Evolutionary conservation across 1,284 basidiomycete genomes (phyloP).

Genomic region (Cutaneotrichosporon curvatum): DNA sequence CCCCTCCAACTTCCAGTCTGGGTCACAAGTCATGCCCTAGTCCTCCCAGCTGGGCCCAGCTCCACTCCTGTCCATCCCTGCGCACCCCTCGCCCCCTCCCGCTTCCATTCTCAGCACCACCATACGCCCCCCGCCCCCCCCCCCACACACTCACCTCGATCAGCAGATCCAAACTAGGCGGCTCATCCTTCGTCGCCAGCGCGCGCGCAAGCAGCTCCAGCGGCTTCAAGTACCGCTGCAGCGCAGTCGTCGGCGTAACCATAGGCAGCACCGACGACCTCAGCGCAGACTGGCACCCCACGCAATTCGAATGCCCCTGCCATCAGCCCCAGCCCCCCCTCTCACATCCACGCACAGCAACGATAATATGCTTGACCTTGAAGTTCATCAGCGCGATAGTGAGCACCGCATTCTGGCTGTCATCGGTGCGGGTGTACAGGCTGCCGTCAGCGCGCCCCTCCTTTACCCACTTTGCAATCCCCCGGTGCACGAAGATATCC

Average conservation of each 20-base stretch:
- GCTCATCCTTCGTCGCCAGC: conserved; percentile 30
- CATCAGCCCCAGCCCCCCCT: background rate
- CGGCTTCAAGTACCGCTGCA: conserved; percentile 40
- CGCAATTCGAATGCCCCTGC: conserved; percentile 44
- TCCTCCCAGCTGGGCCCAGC: no score
- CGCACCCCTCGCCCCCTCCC: no score
- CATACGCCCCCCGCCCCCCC: no score
- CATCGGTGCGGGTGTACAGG: conserved; percentile 39
- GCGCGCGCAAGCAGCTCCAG: conserved; percentile 32
- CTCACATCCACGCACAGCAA: conserved; percentile 28
- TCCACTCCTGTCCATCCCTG: no score
- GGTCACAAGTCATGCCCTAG: no score
- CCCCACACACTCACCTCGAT: conserved; percentile 39
- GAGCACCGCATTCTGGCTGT: conserved; percentile 40
- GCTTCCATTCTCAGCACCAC: no score
- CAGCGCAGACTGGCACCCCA: conserved; percentile 41
- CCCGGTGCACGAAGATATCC: conserved; percentile 43
- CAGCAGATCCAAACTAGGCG: conserved; percentile 36
- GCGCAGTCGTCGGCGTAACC: conserved; percentile 28
- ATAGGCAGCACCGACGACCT: conserved; percentile 34
- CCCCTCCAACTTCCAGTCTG: no score
- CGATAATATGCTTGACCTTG: conserved; percentile 44
- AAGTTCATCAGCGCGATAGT: conserved; percentile 43
- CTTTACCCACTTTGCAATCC: conserved; percentile 39
- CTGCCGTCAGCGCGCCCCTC: conserved; percentile 14